Evolutionary conservation across 1,284 basidiomycete genomes (phyloP), one percentile per base, ranked within the genome.

Genomic region (Neotropicomus parvogracilis): DNA sequence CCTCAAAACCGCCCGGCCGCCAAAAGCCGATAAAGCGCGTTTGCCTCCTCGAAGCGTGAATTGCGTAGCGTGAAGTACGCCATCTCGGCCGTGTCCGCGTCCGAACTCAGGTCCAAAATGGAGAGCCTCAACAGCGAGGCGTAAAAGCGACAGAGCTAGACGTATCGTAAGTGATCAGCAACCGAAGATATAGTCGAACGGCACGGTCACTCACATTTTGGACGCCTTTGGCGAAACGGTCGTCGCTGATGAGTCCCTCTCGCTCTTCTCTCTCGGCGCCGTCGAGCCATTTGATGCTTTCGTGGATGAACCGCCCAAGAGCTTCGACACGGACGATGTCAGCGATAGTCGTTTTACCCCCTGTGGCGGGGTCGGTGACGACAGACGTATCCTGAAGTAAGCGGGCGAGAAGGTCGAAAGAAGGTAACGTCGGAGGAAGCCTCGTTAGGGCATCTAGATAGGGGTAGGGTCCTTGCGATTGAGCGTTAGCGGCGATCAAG

Each of bases 101-200:
- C 85, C 13, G 71, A 74, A 10, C 69, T 63, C 1, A 77, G 70
- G 55, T 86, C 80, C 41, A 85, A 74, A 56, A 87, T 75, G 36
- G 67, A 68, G 13, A 79, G 70, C 59, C 83, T 82, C 67, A 86
- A 76, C 43, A 89, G 72, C 0, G 83, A 80, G 53, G 71, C 69
- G 62, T 83, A 87, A 66, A 89, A 89, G n/a, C 85, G 79, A 64
- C 83, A 88, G 29, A 88, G 72, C 86, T 88, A 55, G 16, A 37
- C 17, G 32, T 10, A 10, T 1, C 8, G 24, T 62, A n/a, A 58
- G 55, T 13, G 20, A 44, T 24, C 33, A 6, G 26, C 44, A 24
- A 8, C 24, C 24, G 24, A 24, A 8, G 24, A 27, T 26, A 21
- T 31, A 28, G 47, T n/a, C 38, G 28, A 40, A n/a, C n/a, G n/a